Evolutionary conservation across 768 basidiomycete genomes (phyloP), one percentile per base, ranked within the genome.

Genomic region (Amanita muscaria): DNA sequence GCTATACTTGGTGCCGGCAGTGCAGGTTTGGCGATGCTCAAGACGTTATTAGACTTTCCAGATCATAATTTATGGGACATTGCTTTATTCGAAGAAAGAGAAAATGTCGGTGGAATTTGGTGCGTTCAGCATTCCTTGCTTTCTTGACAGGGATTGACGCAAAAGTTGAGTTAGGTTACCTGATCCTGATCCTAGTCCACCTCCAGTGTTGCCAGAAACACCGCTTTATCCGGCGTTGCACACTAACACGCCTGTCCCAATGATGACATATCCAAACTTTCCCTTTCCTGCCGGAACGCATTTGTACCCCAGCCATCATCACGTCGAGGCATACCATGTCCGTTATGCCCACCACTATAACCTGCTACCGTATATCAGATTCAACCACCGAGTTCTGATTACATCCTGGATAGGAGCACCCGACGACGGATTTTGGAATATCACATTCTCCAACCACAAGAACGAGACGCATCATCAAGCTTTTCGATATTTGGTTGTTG

Each of bases 1-100:
- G 77, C 70, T 5, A 69, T 80, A 39, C 63, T 81, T 14, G 79
- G 79, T 8, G 74, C 68, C 5, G 77, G 77, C 1, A 78, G 72
- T 51, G 75, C 70, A 4, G 77, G 77, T 1, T 58, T 80, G 21
- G 74, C 71, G 2, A 64, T 68, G 56, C 56, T 80, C 21, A 75
- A 74, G 54, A 69, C 68, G 5, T 53, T 75, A 12, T 55, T 73
- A 3, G 73, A 76, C 53, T 51, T 80, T 5, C 72, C 73, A 9
- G 57, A 60, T 15, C 61, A 69, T 15, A 42, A 53, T 16, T 55
- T 54, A 8, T 75, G 74, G 67, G 66, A 74, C 18, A 58, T 80
- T 18, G 68, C 68, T 12, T 53, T 79, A 42, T 78, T 69, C 50
- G 79, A 82, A 51, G 67, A 74, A 54, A 65, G 74, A 24, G 55